phyloP scores from a whole-genome alignment of 1,139 yeast genomes.

The Kurtzmaniella quercitrusa region DNA sequence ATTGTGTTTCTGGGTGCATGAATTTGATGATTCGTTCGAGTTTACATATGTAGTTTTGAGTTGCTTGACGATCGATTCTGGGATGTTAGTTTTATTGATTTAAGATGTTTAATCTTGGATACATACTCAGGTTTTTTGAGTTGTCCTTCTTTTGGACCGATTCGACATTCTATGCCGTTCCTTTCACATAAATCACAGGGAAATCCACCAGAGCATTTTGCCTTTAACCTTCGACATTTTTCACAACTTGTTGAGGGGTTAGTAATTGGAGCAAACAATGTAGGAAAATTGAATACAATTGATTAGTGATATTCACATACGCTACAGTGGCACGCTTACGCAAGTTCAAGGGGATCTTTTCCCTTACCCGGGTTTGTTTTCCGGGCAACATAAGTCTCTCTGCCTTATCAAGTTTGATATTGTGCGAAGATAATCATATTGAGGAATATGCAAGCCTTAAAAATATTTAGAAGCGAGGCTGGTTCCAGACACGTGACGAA shows the following conservation, averaged over 20 bases:
- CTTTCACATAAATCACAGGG: conserved; percentile 15
- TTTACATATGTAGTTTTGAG: conserved; percentile 12
- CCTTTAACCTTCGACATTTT: conserved; percentile 13
- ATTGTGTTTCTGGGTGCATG: conserved; percentile 11
- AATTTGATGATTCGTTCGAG: conserved; percentile 15
- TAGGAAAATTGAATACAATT: no score
- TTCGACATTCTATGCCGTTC: conserved; percentile 10
- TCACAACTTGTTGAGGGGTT: conserved; percentile 12
- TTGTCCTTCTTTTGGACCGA: background rate
- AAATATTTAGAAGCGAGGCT: no score
- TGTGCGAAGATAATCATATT: background rate
- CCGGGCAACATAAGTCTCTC: background rate
- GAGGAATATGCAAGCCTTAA: no score
- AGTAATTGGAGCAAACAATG: background rate
- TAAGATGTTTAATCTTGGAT: background rate
- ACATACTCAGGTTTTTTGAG: background rate
- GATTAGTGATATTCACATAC: conserved; percentile 13
- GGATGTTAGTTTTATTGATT: conserved; percentile 6
- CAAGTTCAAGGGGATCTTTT: conserved; percentile 11
- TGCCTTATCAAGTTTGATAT: no score
- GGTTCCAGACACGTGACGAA: background rate
- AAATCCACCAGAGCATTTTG: conserved; percentile 15
- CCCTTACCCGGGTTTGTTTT: conserved; percentile 11
- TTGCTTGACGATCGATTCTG: conserved; percentile 10
- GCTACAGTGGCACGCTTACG: conserved; percentile 14